A percentile compares a stretch with the other conserved stretches of the same genome.
Evolutionary conservation across 129 eudicot species (phyloP).

Genomic region (Saussurea involucrata): DNA sequence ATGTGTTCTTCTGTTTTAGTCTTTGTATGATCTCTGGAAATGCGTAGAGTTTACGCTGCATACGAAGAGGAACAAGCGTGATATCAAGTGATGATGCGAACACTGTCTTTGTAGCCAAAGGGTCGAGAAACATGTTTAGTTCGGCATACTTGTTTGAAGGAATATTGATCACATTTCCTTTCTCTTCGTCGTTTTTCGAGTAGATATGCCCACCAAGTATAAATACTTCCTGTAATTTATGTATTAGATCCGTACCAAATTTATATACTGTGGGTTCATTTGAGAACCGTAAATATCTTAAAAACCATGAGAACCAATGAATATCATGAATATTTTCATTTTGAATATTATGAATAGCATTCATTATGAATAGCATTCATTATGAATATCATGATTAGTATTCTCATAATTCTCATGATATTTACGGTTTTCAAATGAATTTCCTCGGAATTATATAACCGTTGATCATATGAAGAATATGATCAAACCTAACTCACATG

Average conservation of each 20-base stretch:
- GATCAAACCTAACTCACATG: slow-evolving; percentile 37
- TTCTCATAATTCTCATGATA: neutral
- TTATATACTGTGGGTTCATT: neutral
- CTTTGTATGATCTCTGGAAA: slow-evolving; percentile 37
- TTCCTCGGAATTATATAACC: neutral
- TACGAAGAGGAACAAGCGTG: slow-evolving; percentile 57
- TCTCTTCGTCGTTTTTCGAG: slow-evolving; percentile 8
- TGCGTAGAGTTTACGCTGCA: slow-evolving; percentile 42
- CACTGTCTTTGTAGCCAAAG: slow-evolving; percentile 71
- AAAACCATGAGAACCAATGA: neutral
- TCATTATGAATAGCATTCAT: neutral
- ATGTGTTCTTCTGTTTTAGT: slow-evolving; percentile 32
- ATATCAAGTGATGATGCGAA: slow-evolving; percentile 52
- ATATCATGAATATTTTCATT: neutral
- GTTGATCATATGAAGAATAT: neutral
- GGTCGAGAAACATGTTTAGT: slow-evolving; percentile 82
- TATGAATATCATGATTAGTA: neutral
- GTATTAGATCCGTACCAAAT: neutral
- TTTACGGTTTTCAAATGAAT: neutral
- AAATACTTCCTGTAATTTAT: slow-evolving; percentile 54
- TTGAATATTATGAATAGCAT: neutral
- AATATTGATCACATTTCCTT: slow-evolving; percentile 59
- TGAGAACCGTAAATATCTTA: neutral
- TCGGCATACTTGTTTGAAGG: slow-evolving; percentile 69
- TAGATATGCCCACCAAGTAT: slow-evolving; percentile 65